Percentiles rank a stretch among this genome's conserved stretches.
Evolutionary conservation across 2,329 filamentous ascomycete genomes (phyloP).

Genomic region (Diaporthe eres): DNA sequence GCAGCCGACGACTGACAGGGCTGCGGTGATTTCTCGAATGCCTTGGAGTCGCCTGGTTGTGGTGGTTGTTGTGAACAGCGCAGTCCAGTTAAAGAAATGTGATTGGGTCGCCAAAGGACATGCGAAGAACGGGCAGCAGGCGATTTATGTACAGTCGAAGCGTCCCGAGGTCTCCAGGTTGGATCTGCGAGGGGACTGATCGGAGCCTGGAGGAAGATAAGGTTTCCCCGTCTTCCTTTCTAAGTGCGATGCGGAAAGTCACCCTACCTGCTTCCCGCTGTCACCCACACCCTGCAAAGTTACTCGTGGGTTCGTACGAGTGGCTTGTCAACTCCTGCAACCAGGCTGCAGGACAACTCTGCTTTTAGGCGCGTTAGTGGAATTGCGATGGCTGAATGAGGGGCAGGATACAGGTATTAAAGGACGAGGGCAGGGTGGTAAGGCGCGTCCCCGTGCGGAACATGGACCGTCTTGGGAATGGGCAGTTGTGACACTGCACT

Average conservation of each 20-base stretch:
- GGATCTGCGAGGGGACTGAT: neutral
- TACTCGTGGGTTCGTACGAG: constrained; percentile 29
- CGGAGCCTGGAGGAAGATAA: constrained; percentile 36
- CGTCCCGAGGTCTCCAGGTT: constrained; percentile 1
- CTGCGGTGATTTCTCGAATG: neutral
- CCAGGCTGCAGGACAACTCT: constrained; percentile 18
- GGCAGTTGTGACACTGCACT: constrained; percentile 17
- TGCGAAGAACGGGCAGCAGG: constrained; percentile 8
- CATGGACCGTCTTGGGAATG: constrained; percentile 20
- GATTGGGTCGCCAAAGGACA: constrained; percentile 3
- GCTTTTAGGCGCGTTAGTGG: constrained; percentile 38
- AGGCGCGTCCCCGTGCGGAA: constrained; percentile 22
- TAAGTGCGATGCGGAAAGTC: constrained; percentile 32
- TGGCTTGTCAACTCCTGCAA: constrained; percentile 21
- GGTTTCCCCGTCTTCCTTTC: constrained; percentile 34
- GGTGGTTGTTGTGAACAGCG: neutral
- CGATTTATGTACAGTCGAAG: constrained; percentile 24
- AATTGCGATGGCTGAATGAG: constrained; percentile 18
- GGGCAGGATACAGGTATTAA: constrained; percentile 16
- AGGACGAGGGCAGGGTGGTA: constrained; percentile 2
- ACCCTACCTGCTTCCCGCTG: constrained; percentile 36
- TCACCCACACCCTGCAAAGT: constrained; percentile 35
- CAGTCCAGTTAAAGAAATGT: neutral
- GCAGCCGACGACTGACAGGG: neutral
- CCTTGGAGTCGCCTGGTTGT: neutral